Evolutionary conservation across 805 yeast genomes (phyloP).

Genomic region (Ogataea pignaliae): DNA sequence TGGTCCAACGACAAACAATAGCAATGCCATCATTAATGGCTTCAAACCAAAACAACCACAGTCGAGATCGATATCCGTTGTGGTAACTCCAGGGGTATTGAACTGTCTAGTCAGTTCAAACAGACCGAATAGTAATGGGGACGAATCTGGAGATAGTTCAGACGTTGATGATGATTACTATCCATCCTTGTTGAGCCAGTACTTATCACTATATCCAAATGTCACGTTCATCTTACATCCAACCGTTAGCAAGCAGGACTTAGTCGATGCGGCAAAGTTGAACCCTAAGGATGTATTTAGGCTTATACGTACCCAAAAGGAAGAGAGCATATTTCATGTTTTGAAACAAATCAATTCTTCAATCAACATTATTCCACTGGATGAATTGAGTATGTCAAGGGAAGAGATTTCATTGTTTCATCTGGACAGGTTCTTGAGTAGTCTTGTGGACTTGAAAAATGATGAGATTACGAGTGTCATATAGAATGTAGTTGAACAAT

Average conservation of each 20-base stretch:
- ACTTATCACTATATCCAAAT: conserved; percentile 17
- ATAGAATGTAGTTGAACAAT: no score
- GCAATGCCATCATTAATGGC: no score
- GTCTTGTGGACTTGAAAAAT: conserved; percentile 16
- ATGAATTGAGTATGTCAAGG: conserved; percentile 13
- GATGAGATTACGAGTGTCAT: conserved; percentile 3
- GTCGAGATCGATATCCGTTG: neutral
- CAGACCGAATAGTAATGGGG: conserved; percentile 9
- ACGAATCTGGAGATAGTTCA: conserved; percentile 2
- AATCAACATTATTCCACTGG: conserved; percentile 21
- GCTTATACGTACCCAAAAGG: conserved; percentile 43
- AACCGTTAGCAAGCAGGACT: conserved; percentile 9
- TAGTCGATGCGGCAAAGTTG: conserved; percentile 16
- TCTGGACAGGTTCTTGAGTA: conserved; percentile 21
- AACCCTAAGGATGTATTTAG: conserved; percentile 24
- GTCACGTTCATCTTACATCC: conserved; percentile 28
- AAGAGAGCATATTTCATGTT: conserved; percentile 49
- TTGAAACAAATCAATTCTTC: conserved; percentile 40
- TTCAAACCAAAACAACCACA: conserved; percentile 3
- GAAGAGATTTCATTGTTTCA: conserved; percentile 19
- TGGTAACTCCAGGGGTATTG: neutral
- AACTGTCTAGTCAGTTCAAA: neutral
- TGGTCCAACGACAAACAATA: no score
- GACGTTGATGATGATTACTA: neutral
- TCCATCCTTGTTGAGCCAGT: conserved; percentile 1